Evolutionary conservation across 768 basidiomycete species (phyloP).

Genomic region (Suillus ampliporus): DNA sequence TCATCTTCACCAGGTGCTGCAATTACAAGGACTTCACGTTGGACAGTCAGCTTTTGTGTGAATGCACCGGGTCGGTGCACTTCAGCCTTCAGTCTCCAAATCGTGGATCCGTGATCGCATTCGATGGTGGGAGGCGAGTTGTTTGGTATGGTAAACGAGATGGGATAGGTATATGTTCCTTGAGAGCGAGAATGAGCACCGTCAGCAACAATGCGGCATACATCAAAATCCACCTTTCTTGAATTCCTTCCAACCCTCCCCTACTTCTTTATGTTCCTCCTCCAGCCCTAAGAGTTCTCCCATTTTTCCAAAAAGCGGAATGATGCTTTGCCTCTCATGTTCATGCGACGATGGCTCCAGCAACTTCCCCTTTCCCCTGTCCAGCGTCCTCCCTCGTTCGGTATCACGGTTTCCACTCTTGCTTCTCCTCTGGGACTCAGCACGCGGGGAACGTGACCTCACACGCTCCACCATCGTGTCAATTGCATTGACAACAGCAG

Average conservation of each 20-base stretch:
- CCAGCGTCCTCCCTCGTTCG: constrained; percentile 38
- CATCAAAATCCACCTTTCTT: constrained; percentile 65
- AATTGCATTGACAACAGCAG: constrained; percentile 53
- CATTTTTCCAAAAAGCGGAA: neutral
- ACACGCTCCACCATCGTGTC: constrained; percentile 49
- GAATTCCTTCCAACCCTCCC: constrained; percentile 85
- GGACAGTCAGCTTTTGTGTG: constrained; percentile 72
- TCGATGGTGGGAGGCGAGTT: constrained; percentile 80
- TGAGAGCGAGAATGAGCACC: constrained; percentile 13
- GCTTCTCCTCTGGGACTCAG: constrained; percentile 20
- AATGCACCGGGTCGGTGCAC: constrained; percentile 91
- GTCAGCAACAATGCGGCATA: neutral
- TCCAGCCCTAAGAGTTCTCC: constrained; percentile 10
- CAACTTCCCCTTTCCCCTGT: constrained; percentile 26
- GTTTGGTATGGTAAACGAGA: constrained; percentile 87
- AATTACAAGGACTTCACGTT: constrained; percentile 76
- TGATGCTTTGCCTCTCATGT: constrained; percentile 29
- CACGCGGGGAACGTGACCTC: constrained; percentile 48
- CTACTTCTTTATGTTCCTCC: constrained; percentile 41
- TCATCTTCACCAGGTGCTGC: constrained; percentile 81
- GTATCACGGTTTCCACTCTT: constrained; percentile 8
- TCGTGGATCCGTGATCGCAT: constrained; percentile 76
- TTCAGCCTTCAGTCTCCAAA: constrained; percentile 81
- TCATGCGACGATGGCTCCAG: constrained; percentile 8
- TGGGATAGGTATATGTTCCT: constrained; percentile 95